Base-by-base conservation (phyloP, 176 grass and related monocot genomes). In the Carex kokanica region DNA sequence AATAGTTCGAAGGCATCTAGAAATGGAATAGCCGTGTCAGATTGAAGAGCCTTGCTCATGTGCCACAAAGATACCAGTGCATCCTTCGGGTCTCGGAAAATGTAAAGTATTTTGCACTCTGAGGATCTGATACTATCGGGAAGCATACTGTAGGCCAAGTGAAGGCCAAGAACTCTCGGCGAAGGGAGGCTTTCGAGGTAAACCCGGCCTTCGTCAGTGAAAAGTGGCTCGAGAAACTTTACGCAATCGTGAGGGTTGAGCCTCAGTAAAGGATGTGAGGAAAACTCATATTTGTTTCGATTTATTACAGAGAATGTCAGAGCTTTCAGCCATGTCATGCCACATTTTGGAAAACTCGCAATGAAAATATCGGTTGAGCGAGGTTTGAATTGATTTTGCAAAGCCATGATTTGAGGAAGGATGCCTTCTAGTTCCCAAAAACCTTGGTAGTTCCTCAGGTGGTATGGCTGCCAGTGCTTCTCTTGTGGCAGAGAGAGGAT, bases 281-380 rank as follows among this genome's bases (percentile, higher is more conserved):
- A 29, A 54, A 51, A 87, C 18, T 25, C 38, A 20, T 77, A 77
- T 5, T 66, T 59, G 3, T 70, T 36, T 31, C 79, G 67, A 32
- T 83, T 43, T 12, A 64, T 5, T 47, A 87, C 57, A 14, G 86
- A 6, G 11, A 88, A 88, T 13, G 20, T 1, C 0, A 88, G 24
- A 16, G 86, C 72, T 18, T 88, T 88, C n/a, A 88, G n/a, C 86
- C 86, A 88, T 11, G 82, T 88, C 0, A 51, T 88, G 47, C 82
- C 61, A 20, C 71, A 32, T 27, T 88, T 88, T 1, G 82, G 86
- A 6, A 57, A 64, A 10, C 68, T 65, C 6, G 58, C 60, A 21
- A 88, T 52, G 45, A 84, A 67, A 38, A 84, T 23, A 58, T 88
- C 82, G n/a, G 34, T 64, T 1, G 15, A 7, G 17, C 63, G 74